A percentile compares a stretch with the other conserved stretches of the same genome.
Conservation (phyloP, 1,284 basidiomycete genomes). For the Tylopilus sp. region DNA sequence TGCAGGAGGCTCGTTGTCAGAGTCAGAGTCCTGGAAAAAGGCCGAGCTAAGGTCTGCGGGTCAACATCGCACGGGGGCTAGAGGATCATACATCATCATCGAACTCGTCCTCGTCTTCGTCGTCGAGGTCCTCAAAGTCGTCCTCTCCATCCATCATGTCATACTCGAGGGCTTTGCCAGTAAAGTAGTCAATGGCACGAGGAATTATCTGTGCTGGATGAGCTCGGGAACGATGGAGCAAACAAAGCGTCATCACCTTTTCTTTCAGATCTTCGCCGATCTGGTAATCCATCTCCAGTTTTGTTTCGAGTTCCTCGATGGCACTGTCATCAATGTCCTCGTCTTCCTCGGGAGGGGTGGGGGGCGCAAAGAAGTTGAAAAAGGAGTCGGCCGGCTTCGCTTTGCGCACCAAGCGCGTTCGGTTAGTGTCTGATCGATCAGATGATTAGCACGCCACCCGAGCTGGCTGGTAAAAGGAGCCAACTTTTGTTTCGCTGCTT, state of each 20-base stretch:
- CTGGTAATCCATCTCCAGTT: conserved; percentile 96
- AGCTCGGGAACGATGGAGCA: background rate
- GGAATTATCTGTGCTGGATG: conserved; percentile 73
- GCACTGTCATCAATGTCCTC: conserved; percentile 84
- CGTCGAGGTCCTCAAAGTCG: conserved; percentile 61
- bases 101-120: conserved; percentile 60
- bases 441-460: conserved; percentile 5
- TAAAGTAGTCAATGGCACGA: conserved; percentile 93
- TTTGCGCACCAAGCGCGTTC: conserved; percentile 89
- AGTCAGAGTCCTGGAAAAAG: conserved; percentile 40
- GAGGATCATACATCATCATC: conserved; percentile 49
- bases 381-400: conserved; percentile 87
- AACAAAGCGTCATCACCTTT: conserved; percentile 53
- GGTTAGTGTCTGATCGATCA: conserved; percentile 75
- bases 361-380: conserved; percentile 97
- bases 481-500: conserved; percentile 98
- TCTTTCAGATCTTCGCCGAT: conserved; percentile 99
- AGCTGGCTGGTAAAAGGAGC: conserved; percentile 24
- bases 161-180: conserved; percentile 92
- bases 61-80: conserved; percentile 20
- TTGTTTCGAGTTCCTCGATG: conserved; percentile 86
- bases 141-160: conserved; percentile 78
- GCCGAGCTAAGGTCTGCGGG: conserved; percentile 22
- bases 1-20: conserved; percentile 58
- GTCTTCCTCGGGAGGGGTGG: conserved; percentile 69